Percentiles rank a stretch among this genome's conserved stretches.
These are phyloP conservation scores for Rhodotorula graminis DNA, from an alignment of 768 basidiomycete species.

Conservation along the genomic window DNA sequence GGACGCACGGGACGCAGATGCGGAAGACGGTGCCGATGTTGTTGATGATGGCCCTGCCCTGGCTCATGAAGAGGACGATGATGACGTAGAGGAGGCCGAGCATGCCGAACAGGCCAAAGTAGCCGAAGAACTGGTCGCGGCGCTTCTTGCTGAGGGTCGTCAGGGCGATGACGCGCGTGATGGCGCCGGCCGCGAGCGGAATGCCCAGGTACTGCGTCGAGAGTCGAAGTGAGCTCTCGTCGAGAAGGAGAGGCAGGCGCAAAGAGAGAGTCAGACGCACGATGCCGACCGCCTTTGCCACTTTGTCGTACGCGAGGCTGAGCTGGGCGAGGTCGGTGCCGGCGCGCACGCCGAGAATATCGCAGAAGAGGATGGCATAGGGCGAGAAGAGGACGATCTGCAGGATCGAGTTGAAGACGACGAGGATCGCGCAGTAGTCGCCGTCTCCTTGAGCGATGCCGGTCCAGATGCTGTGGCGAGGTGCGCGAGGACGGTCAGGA, in stretches of 20 bases:
- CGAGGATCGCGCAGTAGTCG: constrained; percentile 69
- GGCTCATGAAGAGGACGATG: constrained; percentile 66
- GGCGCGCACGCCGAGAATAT: constrained; percentile 56
- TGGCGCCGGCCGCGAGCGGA: constrained; percentile 64
- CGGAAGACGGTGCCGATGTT: constrained; percentile 74
- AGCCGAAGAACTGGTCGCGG: constrained; percentile 59
- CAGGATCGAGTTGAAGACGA: constrained; percentile 71
- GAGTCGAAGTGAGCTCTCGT: no score
- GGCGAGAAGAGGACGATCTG: constrained; percentile 75
- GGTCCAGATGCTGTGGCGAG: constrained; percentile 64
- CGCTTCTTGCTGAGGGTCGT: constrained; percentile 47
- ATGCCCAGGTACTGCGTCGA: constrained; percentile 68
- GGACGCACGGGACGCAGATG: constrained; percentile 60
- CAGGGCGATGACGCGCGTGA: constrained; percentile 61
- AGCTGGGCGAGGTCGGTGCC: constrained; percentile 38
- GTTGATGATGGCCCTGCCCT: constrained; percentile 61
- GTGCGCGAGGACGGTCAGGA: no score
- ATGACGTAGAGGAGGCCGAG: constrained; percentile 77
- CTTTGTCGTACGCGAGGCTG: constrained; percentile 57
- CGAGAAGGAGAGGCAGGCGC: no score
- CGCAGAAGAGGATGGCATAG: constrained; percentile 66
- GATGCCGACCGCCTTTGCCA: constrained; percentile 66
- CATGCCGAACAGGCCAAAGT: constrained; percentile 65
- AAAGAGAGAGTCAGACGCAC: constrained; percentile 50
- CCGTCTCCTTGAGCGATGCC: constrained; percentile 63